Conservation (phyloP, 2,329 filamentous ascomycete genomes). For the Aspergillus sp. region DNA sequence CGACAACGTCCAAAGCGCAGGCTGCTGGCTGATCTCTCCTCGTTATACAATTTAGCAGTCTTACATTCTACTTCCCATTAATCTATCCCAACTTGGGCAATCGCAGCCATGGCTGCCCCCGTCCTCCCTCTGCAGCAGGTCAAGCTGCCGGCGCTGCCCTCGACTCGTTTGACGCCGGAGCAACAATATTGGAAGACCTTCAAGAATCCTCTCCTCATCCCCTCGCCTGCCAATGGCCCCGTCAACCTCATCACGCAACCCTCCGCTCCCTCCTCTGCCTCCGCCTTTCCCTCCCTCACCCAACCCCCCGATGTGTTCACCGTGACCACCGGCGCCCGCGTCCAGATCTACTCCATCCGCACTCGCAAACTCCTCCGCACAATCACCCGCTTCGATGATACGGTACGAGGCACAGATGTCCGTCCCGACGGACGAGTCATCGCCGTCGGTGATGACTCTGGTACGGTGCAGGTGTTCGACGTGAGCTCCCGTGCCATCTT, state of each 20-base stretch:
- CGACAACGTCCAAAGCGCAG: constrained; percentile 1
- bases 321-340: constrained; percentile 88
- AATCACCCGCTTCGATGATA: constrained; percentile 89
- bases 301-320: constrained; percentile 67
- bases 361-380: constrained; percentile 92
- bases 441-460: constrained; percentile 87
- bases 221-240: constrained; percentile 85
- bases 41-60: not conserved
- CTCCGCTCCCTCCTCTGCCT: constrained; percentile 47
- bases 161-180: constrained; percentile 77
- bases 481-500: constrained; percentile 85
- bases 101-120: constrained; percentile 73
- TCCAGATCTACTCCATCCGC: constrained; percentile 91
- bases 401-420: constrained; percentile 85
- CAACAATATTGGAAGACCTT: constrained; percentile 97
- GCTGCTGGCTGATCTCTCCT: not conserved
- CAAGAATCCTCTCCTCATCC: constrained; percentile 84
- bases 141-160: constrained; percentile 80
- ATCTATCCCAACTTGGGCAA: not conserved
- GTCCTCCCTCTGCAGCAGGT: constrained; percentile 77
- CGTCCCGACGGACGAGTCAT: constrained; percentile 85
- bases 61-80: not conserved
- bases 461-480: constrained; percentile 93
- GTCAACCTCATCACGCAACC: constrained; percentile 87
- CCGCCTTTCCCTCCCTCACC: constrained; percentile 46